Evolutionary conservation across 768 basidiomycete genomes (phyloP), one percentile per base, ranked within the genome.

Genomic region (Termitomyces sp.): DNA sequence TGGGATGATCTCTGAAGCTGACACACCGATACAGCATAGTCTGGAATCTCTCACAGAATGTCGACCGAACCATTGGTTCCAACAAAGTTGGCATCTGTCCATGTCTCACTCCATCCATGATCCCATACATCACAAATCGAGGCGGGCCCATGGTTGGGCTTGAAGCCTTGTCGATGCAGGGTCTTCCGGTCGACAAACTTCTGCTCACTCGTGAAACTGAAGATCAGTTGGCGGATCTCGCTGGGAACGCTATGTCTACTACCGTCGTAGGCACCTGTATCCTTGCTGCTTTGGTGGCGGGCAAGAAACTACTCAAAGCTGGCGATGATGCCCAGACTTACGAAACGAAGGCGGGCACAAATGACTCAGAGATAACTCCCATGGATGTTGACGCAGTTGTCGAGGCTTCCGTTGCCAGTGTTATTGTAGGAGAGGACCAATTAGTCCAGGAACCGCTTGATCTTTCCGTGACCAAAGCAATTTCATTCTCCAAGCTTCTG

Each of bases 231-330:
- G 92, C 94, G 3, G 94, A 97, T 71, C 79, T 98, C 16, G 95
- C 95, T 19, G 95, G 95, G 2, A 98, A 98, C 66, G 95, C 95
- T 58, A 98, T 98, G 95, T 95, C 94, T 1, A 92, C 95, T 5
- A 97, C 95, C 1, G 95, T 97, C 25, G 95, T 98, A 31, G 95
- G 95, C 1, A 82, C 92, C 3, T 88, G 92, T 61, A 91, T 97
- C 60, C 74, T 96, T 54, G 86, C 89, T 17, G 92, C 93, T 0
- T 75, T 98, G 44, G 81, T 89, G 10, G 71, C 86, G 1, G 84
- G 85, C 6, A 79, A 78, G 67, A 80, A 82, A 47, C 77, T 92
- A 34, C 75, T 97, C 32, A 86, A 86, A 60, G 72, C 73, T 1
- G 90, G 90, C 5, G 71, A 83, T 37, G 87, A 90, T 64, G 75